Base-by-base conservation (phyloP, 805 yeast species). In the Wickerhamomyces canadensis region DNA sequence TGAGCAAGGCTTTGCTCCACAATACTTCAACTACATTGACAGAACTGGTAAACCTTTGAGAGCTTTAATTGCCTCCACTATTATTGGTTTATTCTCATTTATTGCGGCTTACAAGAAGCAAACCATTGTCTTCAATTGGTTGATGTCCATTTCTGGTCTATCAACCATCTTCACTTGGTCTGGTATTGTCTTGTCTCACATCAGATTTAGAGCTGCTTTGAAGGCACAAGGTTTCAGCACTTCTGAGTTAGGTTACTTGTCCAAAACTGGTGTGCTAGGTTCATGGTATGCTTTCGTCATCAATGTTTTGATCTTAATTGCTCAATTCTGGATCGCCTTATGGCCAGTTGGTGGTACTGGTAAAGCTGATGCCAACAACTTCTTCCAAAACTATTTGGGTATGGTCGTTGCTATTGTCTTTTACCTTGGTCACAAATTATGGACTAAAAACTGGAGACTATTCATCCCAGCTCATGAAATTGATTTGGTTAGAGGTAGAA, bases 1-100 rank as follows among this genome's bases (percentile, higher is more conserved):
- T 14, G 78, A 76, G 41, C 84, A 80, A 59, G 84, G 85, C 9
- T 72, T 75, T 51, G 83, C 78, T 34, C 89, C 89, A 49, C 58
- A 60, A 42, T 54, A 41, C 50, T 52, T 72, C 46, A 73, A 70
- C 35, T 74, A 72, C 45, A 65, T 76, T 38, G 83, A 78, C 58
- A 68, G 70, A 48, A 57, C 65, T 30, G 81, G 83, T 33, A 69
- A 81, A 52, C 86, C 86, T 14, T 57, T 75, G 30, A 65, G 68
- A 29, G 78, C 82, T n/a, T 60, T 78, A 35, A 39, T 66, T 15
- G 48, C 72, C 33, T 72, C 83, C 13, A 65, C 74, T 37, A 48
- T 70, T 11, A 64, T 77, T 51, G 84, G 82, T 35, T 58, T 78
- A 41, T 70, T 83, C 37, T 74, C 84, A 40, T 82, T 80, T 60